Base-by-base conservation (phyloP, 2,329 filamentous ascomycete genomes). In the Pseudopyricularia javanii region DNA sequence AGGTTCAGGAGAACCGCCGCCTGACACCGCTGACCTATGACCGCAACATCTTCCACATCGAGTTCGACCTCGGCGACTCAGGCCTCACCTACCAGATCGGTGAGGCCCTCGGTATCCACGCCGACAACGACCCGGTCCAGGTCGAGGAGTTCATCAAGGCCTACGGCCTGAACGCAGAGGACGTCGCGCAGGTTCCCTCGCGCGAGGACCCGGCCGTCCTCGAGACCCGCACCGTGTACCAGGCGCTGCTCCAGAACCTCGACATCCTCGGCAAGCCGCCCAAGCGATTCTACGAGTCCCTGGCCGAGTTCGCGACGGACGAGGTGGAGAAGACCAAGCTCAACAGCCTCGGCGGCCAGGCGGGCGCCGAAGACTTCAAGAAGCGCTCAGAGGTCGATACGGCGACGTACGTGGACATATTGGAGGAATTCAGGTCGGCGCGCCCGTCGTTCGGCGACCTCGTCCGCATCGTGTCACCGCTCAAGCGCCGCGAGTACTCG, bases 161-260 rank as follows among this genome's bases (percentile, higher is more conserved):
- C 53, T 78, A 94, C 58, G 89, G 82, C 57, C 79, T 96, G 40
- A 71, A 74, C 50, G 76, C 82, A 26, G 94, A 98, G 69, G 83
- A 91, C 45, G 97, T 93, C 8, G 90, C 93, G 60, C 97, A 96
- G 74, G 90, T 98, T 47, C 93, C 93, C 7, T 97, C 98, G 74
- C n/a, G n/a, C n/a, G n/a, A n/a, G n/a, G n/a, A n/a, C n/a, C 94
- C 94, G 17, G 91, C 91, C 5, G 93, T 93, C 7, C n/a, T n/a
- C n/a, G n/a, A n/a, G n/a, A n/a, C n/a, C n/a, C n/a, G n/a, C n/a
- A 97, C 93, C 15, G 98, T 93, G 2, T 97, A 91, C 70, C 91
- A 97, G 70, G 86, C 91, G 54, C 89, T 91, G 58, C 75, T 88
- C 55, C 88, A 93, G 60, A 91, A 98, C 70, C 86, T 98, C 75